These are phyloP conservation scores for Apophysomyces elegans DNA, from an alignment of 371 early-diverging fungal genomes.

Conservation along the genomic window DNA sequence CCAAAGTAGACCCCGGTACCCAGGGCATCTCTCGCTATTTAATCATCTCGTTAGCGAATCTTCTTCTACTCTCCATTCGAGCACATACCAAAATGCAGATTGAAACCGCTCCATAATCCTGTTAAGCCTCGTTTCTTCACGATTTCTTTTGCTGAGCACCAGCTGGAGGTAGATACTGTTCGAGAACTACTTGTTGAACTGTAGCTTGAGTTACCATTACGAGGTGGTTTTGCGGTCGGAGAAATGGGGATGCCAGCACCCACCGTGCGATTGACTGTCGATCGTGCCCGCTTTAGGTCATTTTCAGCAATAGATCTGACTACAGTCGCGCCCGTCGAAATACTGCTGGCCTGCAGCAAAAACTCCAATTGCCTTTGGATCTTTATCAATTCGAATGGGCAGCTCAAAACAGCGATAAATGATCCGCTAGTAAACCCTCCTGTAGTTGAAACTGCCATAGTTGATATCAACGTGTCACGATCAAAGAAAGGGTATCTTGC, in stretches of 20 bases:
- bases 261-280: slow-evolving; percentile 29
- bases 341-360: slow-evolving; percentile 58
- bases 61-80: background rate
- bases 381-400: slow-evolving; percentile 83
- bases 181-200: background rate
- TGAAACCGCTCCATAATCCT: slow-evolving; percentile 57
- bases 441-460: slow-evolving; percentile 56
- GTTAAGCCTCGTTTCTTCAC: slow-evolving; percentile 51
- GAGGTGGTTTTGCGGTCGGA: slow-evolving; percentile 12
- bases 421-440: slow-evolving; percentile 72
- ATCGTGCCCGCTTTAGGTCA: slow-evolving; percentile 14
- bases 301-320: slow-evolving; percentile 27
- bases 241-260: slow-evolving; percentile 41
- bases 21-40: slow-evolving; percentile 64
- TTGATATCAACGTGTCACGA: slow-evolving; percentile 42
- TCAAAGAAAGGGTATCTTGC: slow-evolving; percentile 28
- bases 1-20: slow-evolving; percentile 85
- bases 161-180: slow-evolving; percentile 50
- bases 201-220: slow-evolving; percentile 2
- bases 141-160: slow-evolving; percentile 63
- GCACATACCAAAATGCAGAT: slow-evolving; percentile 50
- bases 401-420: slow-evolving; percentile 69
- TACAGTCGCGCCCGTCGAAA: slow-evolving; percentile 49
- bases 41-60: background rate
- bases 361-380: slow-evolving; percentile 79